phyloP scores from a whole-genome alignment of 1,284 basidiomycete genomes.

The Malassezia caprae region DNA sequence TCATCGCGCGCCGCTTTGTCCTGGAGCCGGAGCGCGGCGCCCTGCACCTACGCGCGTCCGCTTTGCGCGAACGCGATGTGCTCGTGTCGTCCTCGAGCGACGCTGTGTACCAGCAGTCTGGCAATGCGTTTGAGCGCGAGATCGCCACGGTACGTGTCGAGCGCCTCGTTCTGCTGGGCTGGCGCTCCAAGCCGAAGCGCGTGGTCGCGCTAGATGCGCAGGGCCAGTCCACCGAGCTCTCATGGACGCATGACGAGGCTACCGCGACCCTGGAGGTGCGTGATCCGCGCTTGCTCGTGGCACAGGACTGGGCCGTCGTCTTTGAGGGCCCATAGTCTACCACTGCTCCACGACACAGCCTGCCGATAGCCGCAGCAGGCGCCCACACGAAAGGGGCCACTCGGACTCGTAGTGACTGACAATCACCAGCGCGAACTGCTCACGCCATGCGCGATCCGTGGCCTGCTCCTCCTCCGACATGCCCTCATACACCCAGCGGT shows the following conservation, averaged over 20 bases:
- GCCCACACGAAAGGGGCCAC: slow-evolving; percentile 33
- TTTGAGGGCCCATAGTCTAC: slow-evolving; percentile 1
- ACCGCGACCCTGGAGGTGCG: slow-evolving; percentile 27
- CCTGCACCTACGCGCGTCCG: background rate
- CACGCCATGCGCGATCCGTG: slow-evolving; percentile 16
- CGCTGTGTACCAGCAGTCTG: background rate
- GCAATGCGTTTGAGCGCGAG: slow-evolving; percentile 30
- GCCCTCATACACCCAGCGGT: slow-evolving; percentile 4
- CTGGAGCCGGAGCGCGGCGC: background rate
- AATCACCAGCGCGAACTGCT: slow-evolving; percentile 25
- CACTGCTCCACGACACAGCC: slow-evolving; percentile 26
- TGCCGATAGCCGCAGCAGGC: slow-evolving; percentile 25
- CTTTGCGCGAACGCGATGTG: background rate
- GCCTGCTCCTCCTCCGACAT: slow-evolving; percentile 1
- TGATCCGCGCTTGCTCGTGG: slow-evolving; percentile 29
- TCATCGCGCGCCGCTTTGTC: slow-evolving; percentile 55
- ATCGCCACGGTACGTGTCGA: slow-evolving; percentile 36
- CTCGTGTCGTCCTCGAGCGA: background rate
- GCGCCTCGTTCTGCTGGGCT: slow-evolving; percentile 38
- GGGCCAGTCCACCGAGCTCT: slow-evolving; percentile 7
- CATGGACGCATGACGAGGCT: slow-evolving; percentile 18
- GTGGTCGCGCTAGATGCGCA: slow-evolving; percentile 17
- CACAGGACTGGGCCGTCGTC: slow-evolving; percentile 29
- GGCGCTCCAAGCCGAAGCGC: slow-evolving; percentile 15
- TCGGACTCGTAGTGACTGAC: slow-evolving; percentile 45